Evolutionary conservation across 2,329 filamentous ascomycete species (phyloP), one percentile per base, ranked within the genome.

Genomic region (Aspergillus sp.): DNA sequence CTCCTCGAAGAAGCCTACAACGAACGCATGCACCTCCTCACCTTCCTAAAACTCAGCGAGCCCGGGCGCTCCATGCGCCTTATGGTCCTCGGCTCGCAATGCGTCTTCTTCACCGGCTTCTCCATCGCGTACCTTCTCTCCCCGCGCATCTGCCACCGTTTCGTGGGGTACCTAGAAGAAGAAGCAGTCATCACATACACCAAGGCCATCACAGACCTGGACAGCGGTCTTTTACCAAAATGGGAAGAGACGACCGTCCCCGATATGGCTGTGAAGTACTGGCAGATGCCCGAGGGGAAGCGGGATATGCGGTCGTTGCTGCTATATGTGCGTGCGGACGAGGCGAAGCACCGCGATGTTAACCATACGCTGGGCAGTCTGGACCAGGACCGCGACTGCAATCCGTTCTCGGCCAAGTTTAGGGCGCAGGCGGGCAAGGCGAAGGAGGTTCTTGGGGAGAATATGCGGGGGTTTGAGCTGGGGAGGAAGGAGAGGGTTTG

Each of bases 131-230:
- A 98, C 77, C 86, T 99, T 33, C 69, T 96, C 59, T 91, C 89
- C 1, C 93, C 95, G 5, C 86, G 88, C 60, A 93, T 91, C 62
- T 93, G 90, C 69, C 95, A 99, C 75, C 89, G 95, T 45, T 98
- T 99, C 74, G 93, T 98, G 53, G 95, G 93, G 1, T 98, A 98
- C 68, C 86, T 99, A 9, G 95, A 99, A 75, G 95, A 99, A 74
- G 95, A 99, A 75, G 95, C 95, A 6, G 93, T 98, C 1, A 84
- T 96, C 70, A 99, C 95, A 0, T 99, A 99, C 79, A 95, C 91
- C 0, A 87, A 92, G 50, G 90, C 91, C 60, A 89, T 98, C 66
- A 81, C 86, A 64, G 95, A 98, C 69, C 84, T 99, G 20, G 93
- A 98, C 58, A 82, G 83, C 3, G 93, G 93, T n/a, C 84, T 86